A percentile compares a stretch with the other conserved stretches of the same genome.
Conservation (phyloP, 257 asterid genomes). For the Orobanche coerulescens region DNA sequence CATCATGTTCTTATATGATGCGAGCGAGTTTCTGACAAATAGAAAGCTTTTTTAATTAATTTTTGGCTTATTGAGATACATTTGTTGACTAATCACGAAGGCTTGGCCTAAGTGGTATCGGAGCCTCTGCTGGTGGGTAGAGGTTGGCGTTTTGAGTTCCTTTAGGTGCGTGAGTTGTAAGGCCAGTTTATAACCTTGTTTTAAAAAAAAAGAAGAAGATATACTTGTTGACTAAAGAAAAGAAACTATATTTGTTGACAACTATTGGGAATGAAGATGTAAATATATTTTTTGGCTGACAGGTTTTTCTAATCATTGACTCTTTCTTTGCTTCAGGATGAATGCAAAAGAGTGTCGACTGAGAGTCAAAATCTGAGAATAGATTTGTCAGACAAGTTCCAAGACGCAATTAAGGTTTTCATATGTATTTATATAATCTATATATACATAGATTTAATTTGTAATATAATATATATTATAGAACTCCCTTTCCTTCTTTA, state of each 20-base stretch:
- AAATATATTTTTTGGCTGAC: background rate
- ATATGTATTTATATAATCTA: slow-evolving; percentile 3
- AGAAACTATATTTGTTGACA: too few species aligned
- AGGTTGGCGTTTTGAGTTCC: too few species aligned
- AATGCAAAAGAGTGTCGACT: slow-evolving; percentile 80
- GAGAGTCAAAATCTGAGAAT: slow-evolving; percentile 89
- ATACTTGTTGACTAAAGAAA: too few species aligned
- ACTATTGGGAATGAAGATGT: slow-evolving; percentile 3
- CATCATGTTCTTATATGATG: background rate
- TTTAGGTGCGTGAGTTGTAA: too few species aligned
- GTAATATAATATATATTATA: background rate
- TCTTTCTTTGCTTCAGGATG: slow-evolving; percentile 49
- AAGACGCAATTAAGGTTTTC: slow-evolving; percentile 90
- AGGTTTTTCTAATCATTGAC: background rate
- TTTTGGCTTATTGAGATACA: background rate
- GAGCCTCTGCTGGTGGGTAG: too few species aligned
- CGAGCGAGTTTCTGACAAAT: slow-evolving; percentile 3
- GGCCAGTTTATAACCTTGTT: too few species aligned
- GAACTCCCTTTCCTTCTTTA: background rate
- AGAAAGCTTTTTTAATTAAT: slow-evolving; percentile 1
- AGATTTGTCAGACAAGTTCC: slow-evolving; percentile 86
- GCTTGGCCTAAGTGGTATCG: too few species aligned
- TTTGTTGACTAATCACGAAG: slow-evolving; percentile 4
- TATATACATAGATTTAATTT: too few species aligned
- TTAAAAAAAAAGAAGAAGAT: too few species aligned